Base-by-base conservation (phyloP, 1,284 basidiomycete species). In the Coniophora puteana region DNA sequence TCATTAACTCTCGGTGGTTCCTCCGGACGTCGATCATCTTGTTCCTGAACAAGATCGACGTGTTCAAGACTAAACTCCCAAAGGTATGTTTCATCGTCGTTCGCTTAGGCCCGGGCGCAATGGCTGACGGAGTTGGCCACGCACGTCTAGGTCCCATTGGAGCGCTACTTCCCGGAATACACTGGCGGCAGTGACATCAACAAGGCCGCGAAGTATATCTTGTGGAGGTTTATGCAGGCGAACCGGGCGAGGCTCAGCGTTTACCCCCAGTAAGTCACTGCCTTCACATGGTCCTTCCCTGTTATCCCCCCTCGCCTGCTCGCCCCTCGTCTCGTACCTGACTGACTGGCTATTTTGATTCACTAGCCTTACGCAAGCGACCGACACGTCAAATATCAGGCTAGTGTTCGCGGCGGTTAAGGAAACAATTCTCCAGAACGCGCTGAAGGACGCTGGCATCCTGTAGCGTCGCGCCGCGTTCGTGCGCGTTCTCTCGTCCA, bases 1-100 rank as follows among this genome's bases (percentile, higher is more conserved):
- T 99, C 26, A 93, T 97, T 71, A 98, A 98, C 67, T 93, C 92
- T n/a, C 71, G 92, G 35, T 98, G 95, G 95, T 99, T 99, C 72
- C 67, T 92, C 21, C 77, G 91, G 36, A 94, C 92, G 12, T 92
- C 89, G 0, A 89, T 97, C 45, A 95, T 98, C 51, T 64, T 97
- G 13, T 94, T 95, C 71, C 62, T 96, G 41, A 97, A 95, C 69
- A 96, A 96, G 74, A 94, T 94, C 41, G 93, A 96, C 55, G 84
- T 96, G 3, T 97, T 97, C 76, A 94, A 93, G 72, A 78, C 74
- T 52, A 98, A 97, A 64, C 71, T 97, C 21, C 87, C 90, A 4
- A 93, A 92, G 72, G 81, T 80, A 25, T 5, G 54, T 49, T 5
- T 3, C 11, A 18, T 24, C 26, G 38, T 36, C 29, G 33, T 22